A percentile compares a stretch with the other conserved stretches of the same genome.
These are phyloP conservation scores for Hypsizygus marmoreus DNA, from an alignment of 768 basidiomycete genomes.

Conservation along the genomic window DNA sequence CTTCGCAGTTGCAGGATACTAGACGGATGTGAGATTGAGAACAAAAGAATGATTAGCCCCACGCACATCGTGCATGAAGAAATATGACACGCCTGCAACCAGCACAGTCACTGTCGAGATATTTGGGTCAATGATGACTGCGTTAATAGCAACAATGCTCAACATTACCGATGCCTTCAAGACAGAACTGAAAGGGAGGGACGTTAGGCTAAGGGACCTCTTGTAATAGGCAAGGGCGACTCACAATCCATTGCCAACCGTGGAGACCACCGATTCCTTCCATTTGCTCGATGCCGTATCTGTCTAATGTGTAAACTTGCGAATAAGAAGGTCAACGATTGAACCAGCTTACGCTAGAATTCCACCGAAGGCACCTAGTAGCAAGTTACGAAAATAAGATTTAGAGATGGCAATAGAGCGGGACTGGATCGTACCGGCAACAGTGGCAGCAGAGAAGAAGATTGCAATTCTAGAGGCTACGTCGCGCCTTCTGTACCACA, in stretches of 20 bases:
- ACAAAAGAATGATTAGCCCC: background rate
- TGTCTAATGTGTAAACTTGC: slow-evolving; percentile 23
- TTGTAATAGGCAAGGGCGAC: slow-evolving; percentile 11
- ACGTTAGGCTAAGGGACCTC: background rate
- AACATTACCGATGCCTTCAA: slow-evolving; percentile 44
- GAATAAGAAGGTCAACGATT: background rate
- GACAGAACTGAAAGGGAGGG: slow-evolving; percentile 35
- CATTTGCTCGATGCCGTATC: slow-evolving; percentile 48
- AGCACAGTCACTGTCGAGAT: slow-evolving; percentile 31
- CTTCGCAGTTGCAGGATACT: slow-evolving; percentile 61
- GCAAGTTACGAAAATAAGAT: slow-evolving; percentile 3
- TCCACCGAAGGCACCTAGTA: slow-evolving; percentile 47
- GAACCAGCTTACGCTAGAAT: slow-evolving; percentile 43
- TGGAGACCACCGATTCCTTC: slow-evolving; percentile 39
- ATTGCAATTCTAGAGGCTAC: slow-evolving; percentile 60
- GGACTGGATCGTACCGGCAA: slow-evolving; percentile 39
- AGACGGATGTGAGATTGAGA: background rate
- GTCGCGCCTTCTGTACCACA: slow-evolving; percentile 64
- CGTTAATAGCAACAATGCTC: background rate
- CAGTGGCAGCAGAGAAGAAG: slow-evolving; percentile 64
- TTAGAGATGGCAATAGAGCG: background rate
- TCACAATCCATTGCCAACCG: slow-evolving; percentile 55
- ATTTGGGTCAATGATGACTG: background rate
- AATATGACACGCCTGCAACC: slow-evolving; percentile 45
- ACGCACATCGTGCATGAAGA: slow-evolving; percentile 55